Evolutionary conservation across 352 stramenopile genomes (phyloP), one percentile per base, ranked within the genome.

Genomic region (Phytophthora parvispora): DNA sequence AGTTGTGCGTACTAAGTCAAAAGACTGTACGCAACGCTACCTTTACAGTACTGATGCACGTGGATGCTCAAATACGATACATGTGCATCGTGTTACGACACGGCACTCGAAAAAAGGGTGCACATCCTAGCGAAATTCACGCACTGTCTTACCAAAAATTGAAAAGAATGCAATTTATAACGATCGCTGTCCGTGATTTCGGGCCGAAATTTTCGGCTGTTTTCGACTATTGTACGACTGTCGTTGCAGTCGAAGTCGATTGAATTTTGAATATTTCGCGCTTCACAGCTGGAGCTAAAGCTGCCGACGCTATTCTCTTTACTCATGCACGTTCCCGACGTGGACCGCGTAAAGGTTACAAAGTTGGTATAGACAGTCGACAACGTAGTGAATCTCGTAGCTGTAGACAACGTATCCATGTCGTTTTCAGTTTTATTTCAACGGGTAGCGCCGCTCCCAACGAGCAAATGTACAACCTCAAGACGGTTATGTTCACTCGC

Each of bases 381-480:
- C 47, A 13, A 53, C 47, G 9, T 29, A 22, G 15, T 13, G 7
- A n/a, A n/a, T n/a, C n/a, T n/a, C n/a, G n/a, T n/a, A n/a, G n/a
- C n/a, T n/a, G 8, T 10, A 56, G 18, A 9, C 18, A 59, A 13
- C 4, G 51, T 6, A 57, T 24, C 20, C 5, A 43, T 7, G n/a
- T 38, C 54, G 6, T 61, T 4, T 8, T 61, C 16, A 25, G 27
- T 28, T 40, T 6, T 22, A 62, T 34, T 2, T 28, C 34, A 16
- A 65, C 55, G 24, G 59, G 8, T 20, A n/a, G 29, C 60, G 2
- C 60, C 60, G 20, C 42, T 45, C 12, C 43, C 36, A 22, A 60
- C 7, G 7, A 60, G 49, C 20, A 60, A 6, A 22, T 43, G 29
- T 24, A 34, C 58, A 40, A 43, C 22, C 18, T 57, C 43, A 28